Evolutionary conservation across 768 basidiomycete species (phyloP), one percentile per base, ranked within the genome.

Genomic region (Lactifluus subvellereus): DNA sequence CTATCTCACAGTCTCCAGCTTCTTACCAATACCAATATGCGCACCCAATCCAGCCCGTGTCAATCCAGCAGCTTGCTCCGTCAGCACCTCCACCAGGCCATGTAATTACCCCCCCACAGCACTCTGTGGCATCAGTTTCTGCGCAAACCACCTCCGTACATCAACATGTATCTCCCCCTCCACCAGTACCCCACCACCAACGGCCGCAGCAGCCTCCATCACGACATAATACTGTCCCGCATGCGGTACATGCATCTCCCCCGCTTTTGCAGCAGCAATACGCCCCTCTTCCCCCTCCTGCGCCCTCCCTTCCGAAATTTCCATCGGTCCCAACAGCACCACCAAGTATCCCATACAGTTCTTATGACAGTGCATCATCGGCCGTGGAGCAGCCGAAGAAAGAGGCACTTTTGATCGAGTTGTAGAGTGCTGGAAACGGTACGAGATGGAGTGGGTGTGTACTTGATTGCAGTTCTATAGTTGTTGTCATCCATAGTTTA

Each of bases 41-140:
- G 10, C 70, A 68, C 45, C 72, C 76, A 58, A 65, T 70, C 42
- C 73, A 72, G 6, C 72, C 72, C 13, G 59, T 72, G 64, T 57
- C 62, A 49, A 55, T 64, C 64, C 66, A 69, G 53, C 57, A 68
- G 45, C 48, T 66, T 56, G 43, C 32, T 18, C 43, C 59, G 47
- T 43, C 66, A 68, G 65, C 70, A 59, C 69, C 37, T 70, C 69
- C 33, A 11, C 57, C 59, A 20, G 56, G 40, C 3, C 54, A 50
- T 35, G 54, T 43, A 16, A 45, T 45, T 35, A 37, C 47, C 18
- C 32, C n/a, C 7, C 40, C 40, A 38, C 61, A 40, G 32, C 64
- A 57, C 13, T 53, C 48, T 13, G 59, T n/a, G 38, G 14, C 52
- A 14, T 27, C 60, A 0, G 30, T 20, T 32, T 43, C 56, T n/a